Evolutionary conservation across 169 alveolate species (phyloP).

Genomic region (Eimeria brunetti): DNA sequence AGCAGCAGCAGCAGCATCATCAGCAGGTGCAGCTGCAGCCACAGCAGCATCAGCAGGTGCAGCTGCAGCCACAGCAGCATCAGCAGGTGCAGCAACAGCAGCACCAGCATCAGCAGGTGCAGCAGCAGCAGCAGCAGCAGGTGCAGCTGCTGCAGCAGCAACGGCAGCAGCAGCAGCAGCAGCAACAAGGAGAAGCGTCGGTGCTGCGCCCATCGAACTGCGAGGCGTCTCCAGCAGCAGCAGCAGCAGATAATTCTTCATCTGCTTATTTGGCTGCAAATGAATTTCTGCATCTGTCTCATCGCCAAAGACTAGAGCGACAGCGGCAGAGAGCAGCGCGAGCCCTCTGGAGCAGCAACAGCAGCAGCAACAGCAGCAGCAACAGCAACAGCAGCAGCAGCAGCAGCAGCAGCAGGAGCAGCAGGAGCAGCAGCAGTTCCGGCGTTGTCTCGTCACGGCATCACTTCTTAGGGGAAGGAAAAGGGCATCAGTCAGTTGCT

Average conservation of each 20-base stretch:
- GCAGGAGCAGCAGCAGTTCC: too few relatives aligned
- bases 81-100: slow-evolving; percentile 7
- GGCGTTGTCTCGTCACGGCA: too few relatives aligned
- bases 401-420: too few relatives aligned
- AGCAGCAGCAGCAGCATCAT: not conserved
- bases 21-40: not conserved
- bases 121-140: not conserved
- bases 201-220: not conserved
- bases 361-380: not conserved
- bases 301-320: not conserved
- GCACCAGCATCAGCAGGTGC: not conserved
- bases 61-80: not conserved
- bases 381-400: too few relatives aligned
- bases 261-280: not conserved
- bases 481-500: too few relatives aligned
- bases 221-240: not conserved
- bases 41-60: not conserved
- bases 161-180: not conserved
- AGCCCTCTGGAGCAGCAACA: not conserved
- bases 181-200: too few relatives aligned
- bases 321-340: not conserved
- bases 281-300: not conserved
- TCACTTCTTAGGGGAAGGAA: too few relatives aligned
- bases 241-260: not conserved
- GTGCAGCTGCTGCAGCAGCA: not conserved